A percentile compares a stretch with the other conserved stretches of the same genome.
These are phyloP conservation scores for Ceratocystis colombiana DNA, from an alignment of 2,329 filamentous ascomycete species.

Conservation along the genomic window DNA sequence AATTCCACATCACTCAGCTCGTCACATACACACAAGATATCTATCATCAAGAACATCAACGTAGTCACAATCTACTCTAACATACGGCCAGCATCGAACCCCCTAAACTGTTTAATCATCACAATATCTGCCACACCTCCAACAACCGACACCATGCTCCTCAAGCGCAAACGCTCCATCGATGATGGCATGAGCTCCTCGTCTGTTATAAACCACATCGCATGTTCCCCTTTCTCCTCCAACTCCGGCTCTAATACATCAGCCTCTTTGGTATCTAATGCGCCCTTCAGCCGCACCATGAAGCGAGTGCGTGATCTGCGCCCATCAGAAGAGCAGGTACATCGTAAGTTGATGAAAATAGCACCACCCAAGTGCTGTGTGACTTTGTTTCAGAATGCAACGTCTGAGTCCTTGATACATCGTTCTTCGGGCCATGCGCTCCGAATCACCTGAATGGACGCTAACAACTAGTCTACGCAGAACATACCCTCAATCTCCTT, in stretches of 20 bases:
- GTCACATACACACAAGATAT: too few species aligned
- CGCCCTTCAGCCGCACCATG: slow-evolving; percentile 42
- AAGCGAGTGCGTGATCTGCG: slow-evolving; percentile 52
- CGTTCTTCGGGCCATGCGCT: neutral
- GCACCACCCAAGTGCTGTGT: neutral
- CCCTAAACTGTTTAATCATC: neutral
- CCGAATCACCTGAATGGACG: slow-evolving; percentile 25
- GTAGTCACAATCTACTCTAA: neutral
- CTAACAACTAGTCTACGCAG: slow-evolving; percentile 31
- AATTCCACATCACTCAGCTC: too few species aligned
- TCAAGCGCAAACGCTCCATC: slow-evolving; percentile 56
- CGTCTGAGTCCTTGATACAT: neutral
- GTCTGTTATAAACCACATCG: slow-evolving; percentile 30
- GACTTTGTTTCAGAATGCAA: neutral
- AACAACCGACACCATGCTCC: slow-evolving; percentile 35
- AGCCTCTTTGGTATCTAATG: slow-evolving; percentile 23
- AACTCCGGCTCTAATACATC: slow-evolving; percentile 1
- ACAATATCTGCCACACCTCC: neutral
- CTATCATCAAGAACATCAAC: too few species aligned
- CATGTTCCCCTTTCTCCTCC: neutral
- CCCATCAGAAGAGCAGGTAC: slow-evolving; percentile 46
- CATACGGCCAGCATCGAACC: too few species aligned
- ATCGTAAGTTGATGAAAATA: slow-evolving; percentile 39
- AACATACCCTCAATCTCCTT: slow-evolving; percentile 48
- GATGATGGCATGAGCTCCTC: slow-evolving; percentile 36